Evolutionary conservation across 768 basidiomycete species (phyloP), one percentile per base, ranked within the genome.

Genomic region (Macrolepiota albuminosa): DNA sequence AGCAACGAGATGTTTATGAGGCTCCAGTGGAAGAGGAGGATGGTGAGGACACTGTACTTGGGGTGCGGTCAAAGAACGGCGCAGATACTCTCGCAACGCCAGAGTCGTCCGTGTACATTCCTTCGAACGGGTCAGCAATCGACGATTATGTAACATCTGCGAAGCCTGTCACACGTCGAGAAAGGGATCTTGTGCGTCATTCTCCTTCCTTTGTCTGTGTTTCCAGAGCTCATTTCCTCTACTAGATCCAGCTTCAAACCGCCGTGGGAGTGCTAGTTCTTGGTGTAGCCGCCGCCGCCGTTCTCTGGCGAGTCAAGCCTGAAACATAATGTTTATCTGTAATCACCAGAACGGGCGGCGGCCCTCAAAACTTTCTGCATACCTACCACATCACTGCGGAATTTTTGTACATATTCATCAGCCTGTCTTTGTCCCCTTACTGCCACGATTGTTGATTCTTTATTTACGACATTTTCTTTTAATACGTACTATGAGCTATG

Each of bases 261-360:
- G 86, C 84, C 6, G 71, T 87, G 3, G 87, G 87, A 5, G 82
- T 89, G 8, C 68, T 89, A 18, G 78, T 91, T 4, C 71, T 91
- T 33, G 78, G 85, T 53, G 81, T 88, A 8, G 87, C 86, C 4
- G 86, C 89, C 2, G 86, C 82, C 13, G 88, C 87, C 7, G 88
- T 91, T 53, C 72, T 88, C 66, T 89, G 87, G 86, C 80, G 85
- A 62, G 84, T 88, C 33, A 84, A 83, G 58, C 72, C 75, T 4
- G 75, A 77, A 69, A 62, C 67, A 42, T 66, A 52, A 66, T 40
- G 16, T 54, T 8, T 45, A n/a, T 37, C 14, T 36, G 16, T 34
- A 5, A 4, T 7, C 4, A 39, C 10, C 34, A 21, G 29, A 50
- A 59, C 6, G 45, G 29, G 24, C 40, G 60, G 51, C 37, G 10